Evolutionary conservation across 2,329 filamentous ascomycete genomes (phyloP).

Genomic region (Epichloe sp.): DNA sequence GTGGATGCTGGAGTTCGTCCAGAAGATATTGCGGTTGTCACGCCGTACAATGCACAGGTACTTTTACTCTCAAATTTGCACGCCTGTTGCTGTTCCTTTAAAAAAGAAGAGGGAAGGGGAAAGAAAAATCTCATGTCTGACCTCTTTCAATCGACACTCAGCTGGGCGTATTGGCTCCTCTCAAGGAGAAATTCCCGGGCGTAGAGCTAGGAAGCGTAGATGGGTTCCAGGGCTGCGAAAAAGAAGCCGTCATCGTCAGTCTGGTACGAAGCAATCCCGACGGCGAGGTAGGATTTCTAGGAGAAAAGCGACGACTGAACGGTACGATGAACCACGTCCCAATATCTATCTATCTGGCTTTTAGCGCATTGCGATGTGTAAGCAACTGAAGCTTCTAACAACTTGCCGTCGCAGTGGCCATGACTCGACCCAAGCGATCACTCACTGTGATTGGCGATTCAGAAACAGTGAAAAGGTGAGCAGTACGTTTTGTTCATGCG

Average conservation of each 20-base stretch:
- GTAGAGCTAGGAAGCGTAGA: conserved; percentile 95
- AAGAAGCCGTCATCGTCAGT: conserved; percentile 86
- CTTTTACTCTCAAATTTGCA: neutral
- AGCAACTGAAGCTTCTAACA: neutral
- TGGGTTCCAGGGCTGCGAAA: conserved; percentile 93
- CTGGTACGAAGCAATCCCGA: conserved; percentile 85
- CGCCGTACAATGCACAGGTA: conserved; percentile 90
- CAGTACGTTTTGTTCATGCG: too few relatives aligned
- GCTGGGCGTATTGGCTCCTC: conserved; percentile 63
- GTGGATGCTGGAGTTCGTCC: conserved; percentile 67
- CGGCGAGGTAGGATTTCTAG: conserved; percentile 83
- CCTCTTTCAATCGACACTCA: conserved; percentile 20
- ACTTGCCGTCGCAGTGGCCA: conserved; percentile 60
- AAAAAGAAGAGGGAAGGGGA: neutral
- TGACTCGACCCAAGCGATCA: conserved; percentile 88
- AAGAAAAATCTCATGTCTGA: conserved; percentile 1
- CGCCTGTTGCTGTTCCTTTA: neutral
- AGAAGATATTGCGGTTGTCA: conserved; percentile 84
- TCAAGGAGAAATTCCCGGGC: conserved; percentile 71
- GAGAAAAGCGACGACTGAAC: conserved; percentile 83
- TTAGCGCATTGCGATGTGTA: too few relatives aligned
- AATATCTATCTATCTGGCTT: neutral
- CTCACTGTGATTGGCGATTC: conserved; percentile 87
- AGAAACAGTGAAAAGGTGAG: conserved; percentile 76
- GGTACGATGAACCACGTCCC: conserved; percentile 40